Base-by-base conservation (phyloP, 2,329 filamentous ascomycete genomes). In the Shiraia sp. region DNA sequence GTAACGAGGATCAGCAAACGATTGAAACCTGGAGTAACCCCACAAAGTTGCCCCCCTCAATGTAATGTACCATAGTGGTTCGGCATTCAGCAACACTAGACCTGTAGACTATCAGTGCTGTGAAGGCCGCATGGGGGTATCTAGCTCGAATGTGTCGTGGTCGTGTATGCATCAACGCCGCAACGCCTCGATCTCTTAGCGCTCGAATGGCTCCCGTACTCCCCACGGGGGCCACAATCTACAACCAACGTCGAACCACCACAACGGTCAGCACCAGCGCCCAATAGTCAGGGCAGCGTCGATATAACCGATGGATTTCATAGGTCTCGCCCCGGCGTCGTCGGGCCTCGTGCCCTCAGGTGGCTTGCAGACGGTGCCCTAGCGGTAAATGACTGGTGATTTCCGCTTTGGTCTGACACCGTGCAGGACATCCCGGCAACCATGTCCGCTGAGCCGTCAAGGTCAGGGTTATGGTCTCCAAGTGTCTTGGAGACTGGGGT, bases 341-440 rank as follows among this genome's bases (percentile, higher is more conserved):
- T 45, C 55, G 54, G 53, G 36, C 55, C 54, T 59, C 41, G 42
- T 55, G 42, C 53, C 51, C 47, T 40, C 43, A 43, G 47, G 47
- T 52, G 51, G 55, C 55, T 55, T 48, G 34, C 35, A 43, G 35
- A 37, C 30, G 44, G 13, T 27, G 36, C 42, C 41, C 45, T 47
- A 43, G 41, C 47, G 35, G 10, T 14, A 39, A 38, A 29, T 42
- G 35, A 59, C 51, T 59, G 55, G 55, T 30, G 28, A 45, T 33
- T 42, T 34, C 28, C 29, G 23, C 32, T 32, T 39, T 41, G 35
- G 44, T 48, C 40, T 40, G 47, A 45, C 51, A 42, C 32, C 29
- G 17, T 47, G 41, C 45, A 46, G 43, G 43, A 43, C 38, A 49
- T 27, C 42, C 41, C 45, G 49, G 43, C 45, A 51, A 39, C 41